Evolutionary conservation across 1,284 basidiomycete genomes (phyloP).

Genomic region (Veloboletus limbatus): DNA sequence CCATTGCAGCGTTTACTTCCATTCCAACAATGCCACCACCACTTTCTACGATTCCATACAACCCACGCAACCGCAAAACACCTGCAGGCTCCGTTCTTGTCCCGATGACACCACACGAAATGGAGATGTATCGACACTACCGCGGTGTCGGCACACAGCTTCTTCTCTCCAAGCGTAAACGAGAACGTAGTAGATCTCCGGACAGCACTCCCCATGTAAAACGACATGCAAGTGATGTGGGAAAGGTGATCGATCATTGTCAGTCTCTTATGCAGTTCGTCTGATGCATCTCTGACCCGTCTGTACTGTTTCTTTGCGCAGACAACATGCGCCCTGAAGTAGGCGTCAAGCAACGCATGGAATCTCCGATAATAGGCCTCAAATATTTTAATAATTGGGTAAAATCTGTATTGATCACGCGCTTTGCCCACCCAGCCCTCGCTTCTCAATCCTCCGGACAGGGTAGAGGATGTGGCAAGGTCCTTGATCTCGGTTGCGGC

Average conservation of each 20-base stretch:
- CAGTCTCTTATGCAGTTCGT: slow-evolving; percentile 30
- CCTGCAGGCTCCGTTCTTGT: slow-evolving; percentile 58
- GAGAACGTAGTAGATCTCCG: slow-evolving; percentile 42
- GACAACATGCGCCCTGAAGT: slow-evolving; percentile 94
- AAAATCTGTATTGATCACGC: slow-evolving; percentile 91
- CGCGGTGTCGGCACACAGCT: slow-evolving; percentile 56
- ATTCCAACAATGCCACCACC: slow-evolving; percentile 30
- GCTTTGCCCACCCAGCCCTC: slow-evolving; percentile 72
- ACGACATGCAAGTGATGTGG: slow-evolving; percentile 58
- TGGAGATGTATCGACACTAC: slow-evolving; percentile 56
- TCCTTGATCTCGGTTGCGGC: slow-evolving; percentile 96
- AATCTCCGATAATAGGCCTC: slow-evolving; percentile 95
- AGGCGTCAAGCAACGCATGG: slow-evolving; percentile 77
- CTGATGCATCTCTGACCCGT: neutral
- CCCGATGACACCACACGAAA: slow-evolving; percentile 62
- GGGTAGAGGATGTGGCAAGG: slow-evolving; percentile 57
- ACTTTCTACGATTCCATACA: slow-evolving; percentile 52
- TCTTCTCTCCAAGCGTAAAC: slow-evolving; percentile 56
- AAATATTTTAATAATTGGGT: slow-evolving; percentile 99
- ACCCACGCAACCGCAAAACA: slow-evolving; percentile 58
- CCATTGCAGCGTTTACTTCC: slow-evolving; percentile 20
- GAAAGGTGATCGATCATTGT: slow-evolving; percentile 73
- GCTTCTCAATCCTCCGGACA: slow-evolving; percentile 35
- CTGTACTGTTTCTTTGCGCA: slow-evolving; percentile 32
- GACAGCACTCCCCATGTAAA: slow-evolving; percentile 47